Base-by-base conservation (phyloP, 495 filamentous ascomycete species). In the Neurospora sp. region DNA sequence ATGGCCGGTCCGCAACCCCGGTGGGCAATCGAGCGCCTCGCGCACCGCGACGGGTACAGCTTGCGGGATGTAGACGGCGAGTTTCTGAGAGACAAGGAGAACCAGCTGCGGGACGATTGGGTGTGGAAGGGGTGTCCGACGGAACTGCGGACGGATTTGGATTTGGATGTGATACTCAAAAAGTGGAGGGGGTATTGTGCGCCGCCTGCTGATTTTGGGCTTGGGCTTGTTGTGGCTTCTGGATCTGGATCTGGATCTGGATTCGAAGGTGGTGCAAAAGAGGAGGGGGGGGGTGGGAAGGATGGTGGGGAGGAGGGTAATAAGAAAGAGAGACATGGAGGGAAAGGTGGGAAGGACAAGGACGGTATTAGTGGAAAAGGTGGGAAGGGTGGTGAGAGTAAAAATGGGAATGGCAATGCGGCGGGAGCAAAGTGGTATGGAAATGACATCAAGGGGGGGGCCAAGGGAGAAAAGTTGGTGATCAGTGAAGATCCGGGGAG, bases 41-140 rank as follows among this genome's bases (percentile, higher is more conserved):
- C 88, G 3, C 91, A 94, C 68, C 85, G 91, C n/a, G 89, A 92
- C 73, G 89, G 90, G n/a, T 97, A 96, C 77, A 77, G 78, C 39
- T 87, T 88, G 78, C 83, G 83, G 40, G 94, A 96, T 73, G 87
- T 93, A 39, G 87, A 91, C 70, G 90, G 89, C 39, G 76, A 86
- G 53, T 76, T 84, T 0, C 86, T 89, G 6, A 82, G 82, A 40
- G 84, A 89, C 53, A 86, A 88, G 41, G 83, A 78, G 77, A 83
- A 74, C 70, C 83, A 72, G 74, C 39, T 70, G 69, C 59, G 74
- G 44, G 78, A 81, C 40, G 70, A 79, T 65, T 84, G 82, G 82
- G 76, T 82, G 22, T 90, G 85, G 82, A 75, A 81, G 38, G 83
- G 80, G 20, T 78, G 83, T 69, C 87, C 87, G 12, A 68, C 69